Conservation (phyloP, 2,329 filamentous ascomycete genomes). For the Ophiostoma ips region DNA sequence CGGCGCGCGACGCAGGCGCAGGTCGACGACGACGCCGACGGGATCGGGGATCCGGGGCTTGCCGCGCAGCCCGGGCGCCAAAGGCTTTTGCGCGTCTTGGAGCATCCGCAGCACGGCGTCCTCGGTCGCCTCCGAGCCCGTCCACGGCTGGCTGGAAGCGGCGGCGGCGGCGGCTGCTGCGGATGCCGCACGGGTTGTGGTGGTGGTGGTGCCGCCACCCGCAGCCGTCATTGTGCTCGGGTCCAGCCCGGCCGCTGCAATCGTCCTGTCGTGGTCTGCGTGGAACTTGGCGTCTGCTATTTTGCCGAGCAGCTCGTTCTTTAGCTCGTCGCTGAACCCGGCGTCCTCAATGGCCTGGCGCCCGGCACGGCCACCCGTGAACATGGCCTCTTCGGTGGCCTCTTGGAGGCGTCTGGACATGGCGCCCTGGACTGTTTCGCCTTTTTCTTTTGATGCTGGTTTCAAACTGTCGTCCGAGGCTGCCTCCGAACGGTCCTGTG, state of each 20-base stretch:
- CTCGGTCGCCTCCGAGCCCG: constrained; percentile 56
- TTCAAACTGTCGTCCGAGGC: not conserved
- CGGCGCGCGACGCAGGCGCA: constrained; percentile 31
- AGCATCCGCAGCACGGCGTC: constrained; percentile 78
- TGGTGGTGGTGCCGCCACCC: not conserved
- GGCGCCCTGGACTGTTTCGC: constrained; percentile 20
- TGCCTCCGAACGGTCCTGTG: not conserved
- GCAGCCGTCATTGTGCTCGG: not conserved
- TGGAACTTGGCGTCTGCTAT: constrained; percentile 41
- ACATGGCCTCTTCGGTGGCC: constrained; percentile 48
- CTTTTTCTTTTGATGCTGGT: no score
- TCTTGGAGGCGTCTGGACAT: constrained; percentile 45
- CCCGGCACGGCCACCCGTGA: constrained; percentile 45
- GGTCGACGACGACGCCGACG: constrained; percentile 32
- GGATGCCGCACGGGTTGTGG: constrained; percentile 51
- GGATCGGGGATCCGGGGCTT: constrained; percentile 29
- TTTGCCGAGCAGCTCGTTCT: constrained; percentile 41
- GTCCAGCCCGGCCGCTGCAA: constrained; percentile 30
- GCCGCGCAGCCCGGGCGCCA: constrained; percentile 36
- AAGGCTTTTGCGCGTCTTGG: constrained; percentile 61
- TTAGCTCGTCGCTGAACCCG: constrained; percentile 50
- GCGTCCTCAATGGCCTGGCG: constrained; percentile 45
- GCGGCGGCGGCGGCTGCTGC: constrained; percentile 47
- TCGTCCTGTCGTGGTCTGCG: constrained; percentile 33
- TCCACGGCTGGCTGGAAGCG: constrained; percentile 50